Evolutionary conservation across 2,329 filamentous ascomycete genomes (phyloP).

Genomic region (Xylariaceae sp.): DNA sequence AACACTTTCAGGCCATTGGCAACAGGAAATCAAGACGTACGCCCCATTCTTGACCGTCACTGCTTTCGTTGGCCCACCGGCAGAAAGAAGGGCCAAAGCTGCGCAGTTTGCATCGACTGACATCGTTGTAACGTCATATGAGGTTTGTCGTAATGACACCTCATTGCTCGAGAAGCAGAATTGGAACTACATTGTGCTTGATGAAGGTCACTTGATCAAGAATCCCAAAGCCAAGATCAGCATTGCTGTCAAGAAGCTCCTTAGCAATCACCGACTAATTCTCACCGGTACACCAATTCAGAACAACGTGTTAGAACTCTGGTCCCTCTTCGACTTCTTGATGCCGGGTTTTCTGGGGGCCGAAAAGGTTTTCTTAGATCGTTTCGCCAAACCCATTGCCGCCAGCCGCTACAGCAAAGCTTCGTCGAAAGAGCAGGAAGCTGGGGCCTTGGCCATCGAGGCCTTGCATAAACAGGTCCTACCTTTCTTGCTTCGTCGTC

Average conservation of each 20-base stretch:
- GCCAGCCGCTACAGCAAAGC: slow-evolving; percentile 95
- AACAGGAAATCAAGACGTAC: slow-evolving; percentile 94
- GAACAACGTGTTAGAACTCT: slow-evolving; percentile 95
- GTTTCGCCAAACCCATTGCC: slow-evolving; percentile 93
- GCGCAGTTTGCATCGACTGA: slow-evolving; percentile 76
- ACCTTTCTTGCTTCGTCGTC: slow-evolving; percentile 89
- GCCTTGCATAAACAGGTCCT: slow-evolving; percentile 98
- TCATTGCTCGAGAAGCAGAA: slow-evolving; percentile 79
- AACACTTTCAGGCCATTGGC: slow-evolving; percentile 96
- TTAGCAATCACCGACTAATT: slow-evolving; percentile 93
- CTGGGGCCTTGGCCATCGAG: slow-evolving; percentile 92
- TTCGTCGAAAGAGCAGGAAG: slow-evolving; percentile 97
- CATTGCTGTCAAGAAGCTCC: slow-evolving; percentile 84
- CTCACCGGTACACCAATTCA: slow-evolving; percentile 96
- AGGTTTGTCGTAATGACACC: slow-evolving; percentile 95
- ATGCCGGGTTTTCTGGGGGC: slow-evolving; percentile 98
- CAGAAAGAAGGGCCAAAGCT: slow-evolving; percentile 74
- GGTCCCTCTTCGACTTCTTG: slow-evolving; percentile 97
- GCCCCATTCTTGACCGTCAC: slow-evolving; percentile 90
- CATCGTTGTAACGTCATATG: slow-evolving; percentile 95
- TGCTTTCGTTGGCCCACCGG: slow-evolving; percentile 87
- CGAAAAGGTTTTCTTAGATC: slow-evolving; percentile 91
- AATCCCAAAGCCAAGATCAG: slow-evolving; percentile 97
- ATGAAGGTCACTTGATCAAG: slow-evolving; percentile 98
- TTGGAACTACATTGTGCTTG: slow-evolving; percentile 97